These are phyloP conservation scores for Aegilops bicornis DNA, from an alignment of 176 grass and related monocot genomes.

Conservation along the genomic window DNA sequence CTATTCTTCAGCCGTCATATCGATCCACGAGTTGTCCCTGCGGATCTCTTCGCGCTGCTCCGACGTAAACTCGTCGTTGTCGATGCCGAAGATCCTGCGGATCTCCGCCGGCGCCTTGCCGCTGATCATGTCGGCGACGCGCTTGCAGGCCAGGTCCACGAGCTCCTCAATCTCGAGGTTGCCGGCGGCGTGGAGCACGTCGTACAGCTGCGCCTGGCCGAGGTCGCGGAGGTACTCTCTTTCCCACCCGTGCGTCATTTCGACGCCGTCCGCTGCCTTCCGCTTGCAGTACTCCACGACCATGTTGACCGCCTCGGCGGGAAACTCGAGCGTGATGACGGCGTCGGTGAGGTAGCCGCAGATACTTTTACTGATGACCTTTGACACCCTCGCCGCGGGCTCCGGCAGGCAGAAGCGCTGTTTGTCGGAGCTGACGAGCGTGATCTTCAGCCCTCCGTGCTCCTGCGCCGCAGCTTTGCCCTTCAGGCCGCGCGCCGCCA, in stretches of 20 bases:
- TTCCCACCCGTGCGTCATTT: constrained; percentile 28
- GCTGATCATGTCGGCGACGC: constrained; percentile 10
- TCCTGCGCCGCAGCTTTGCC: not conserved
- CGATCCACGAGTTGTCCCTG: constrained; percentile 4
- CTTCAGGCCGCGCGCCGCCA: not conserved
- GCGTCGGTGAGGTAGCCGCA: not conserved
- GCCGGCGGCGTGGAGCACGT: constrained; percentile 17
- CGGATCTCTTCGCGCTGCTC: constrained; percentile 13
- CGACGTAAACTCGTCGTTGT: not conserved
- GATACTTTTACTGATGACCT: constrained; percentile 28
- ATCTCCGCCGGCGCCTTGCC: not conserved
- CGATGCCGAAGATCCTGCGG: not conserved
- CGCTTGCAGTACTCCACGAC: constrained; percentile 30
- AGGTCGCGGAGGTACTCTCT: constrained; percentile 9
- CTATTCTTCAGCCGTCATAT: not conserved
- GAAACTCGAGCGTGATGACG: not conserved
- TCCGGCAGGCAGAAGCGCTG: constrained; percentile 22
- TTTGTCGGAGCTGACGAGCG: constrained; percentile 16
- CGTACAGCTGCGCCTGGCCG: constrained; percentile 41
- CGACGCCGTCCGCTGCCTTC: constrained; percentile 17
- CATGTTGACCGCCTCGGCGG: constrained; percentile 20
- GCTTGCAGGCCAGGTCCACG: constrained; percentile 30
- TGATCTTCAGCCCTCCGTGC: not conserved
- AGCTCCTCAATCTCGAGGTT: constrained; percentile 27
- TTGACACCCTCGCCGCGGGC: constrained; percentile 22